Conservation (phyloP, 345 rosid species). For the Odontarrhena argentea region DNA sequence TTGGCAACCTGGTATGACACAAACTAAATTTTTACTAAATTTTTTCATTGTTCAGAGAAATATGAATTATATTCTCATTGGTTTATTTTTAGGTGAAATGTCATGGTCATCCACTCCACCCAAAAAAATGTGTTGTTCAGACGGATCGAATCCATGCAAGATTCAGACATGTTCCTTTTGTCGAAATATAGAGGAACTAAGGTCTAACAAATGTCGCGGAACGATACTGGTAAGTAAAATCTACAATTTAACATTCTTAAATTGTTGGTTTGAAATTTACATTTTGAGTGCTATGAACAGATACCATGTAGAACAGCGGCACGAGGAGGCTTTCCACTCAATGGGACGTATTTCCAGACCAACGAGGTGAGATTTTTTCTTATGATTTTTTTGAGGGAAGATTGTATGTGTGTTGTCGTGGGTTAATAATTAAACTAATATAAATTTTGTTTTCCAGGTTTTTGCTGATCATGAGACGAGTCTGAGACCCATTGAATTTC, state of each 20-base stretch:
- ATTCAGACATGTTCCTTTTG: constrained; percentile 47
- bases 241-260: background rate
- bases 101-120: constrained; percentile 41
- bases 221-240: constrained; percentile 56
- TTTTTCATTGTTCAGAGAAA: background rate
- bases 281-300: constrained; percentile 34
- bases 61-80: background rate
- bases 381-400: background rate
- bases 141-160: constrained; percentile 39
- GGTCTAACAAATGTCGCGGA: constrained; percentile 46
- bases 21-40: constrained; percentile 5
- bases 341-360: constrained; percentile 78
- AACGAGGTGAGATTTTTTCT: constrained; percentile 53
- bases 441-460: constrained; percentile 44
- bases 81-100: constrained; percentile 49
- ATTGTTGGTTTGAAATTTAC: constrained; percentile 1
- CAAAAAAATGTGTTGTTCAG: constrained; percentile 38
- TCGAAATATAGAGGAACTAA: constrained; percentile 35
- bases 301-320: constrained; percentile 69
- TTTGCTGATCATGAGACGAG: constrained; percentile 75
- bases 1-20: constrained; percentile 58
- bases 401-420: background rate
- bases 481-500: constrained; percentile 42
- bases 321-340: constrained; percentile 63
- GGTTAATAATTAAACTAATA: background rate